phyloP scores from a whole-genome alignment of 306 rosid species.

The Gleditsia sinensis region DNA sequence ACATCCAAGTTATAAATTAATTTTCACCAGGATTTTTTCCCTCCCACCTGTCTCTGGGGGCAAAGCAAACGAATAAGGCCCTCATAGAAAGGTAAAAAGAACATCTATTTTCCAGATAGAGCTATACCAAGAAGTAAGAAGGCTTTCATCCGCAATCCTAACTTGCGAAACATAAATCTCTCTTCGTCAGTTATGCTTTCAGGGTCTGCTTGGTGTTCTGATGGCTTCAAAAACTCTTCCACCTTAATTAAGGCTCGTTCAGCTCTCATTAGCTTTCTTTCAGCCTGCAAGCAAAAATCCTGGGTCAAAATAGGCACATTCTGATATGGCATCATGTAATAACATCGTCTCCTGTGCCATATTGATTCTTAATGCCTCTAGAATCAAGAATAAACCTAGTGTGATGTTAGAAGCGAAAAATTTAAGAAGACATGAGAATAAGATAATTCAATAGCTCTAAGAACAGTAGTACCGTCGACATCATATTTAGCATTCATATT shows the following conservation, averaged over 20 bases:
- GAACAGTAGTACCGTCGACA: not conserved
- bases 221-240: constrained; percentile 71
- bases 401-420: not conserved
- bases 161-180: constrained; percentile 98
- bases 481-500: constrained; percentile 5
- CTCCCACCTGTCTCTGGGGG: not conserved
- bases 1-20: constrained; percentile 7
- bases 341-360: not conserved
- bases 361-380: not conserved
- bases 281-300: constrained; percentile 55
- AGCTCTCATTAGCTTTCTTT: constrained; percentile 72
- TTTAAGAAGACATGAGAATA: constrained; percentile 8
- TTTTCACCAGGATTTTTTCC: constrained; percentile 21
- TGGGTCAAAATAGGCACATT: constrained; percentile 36
- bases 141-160: constrained; percentile 97
- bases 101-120: not conserved
- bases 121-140: constrained; percentile 88
- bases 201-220: constrained; percentile 70
- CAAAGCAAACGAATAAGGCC: constrained; percentile 31
- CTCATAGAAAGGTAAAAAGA: not conserved
- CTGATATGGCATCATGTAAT: not conserved
- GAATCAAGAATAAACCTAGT: not conserved
- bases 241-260: constrained; percentile 80
- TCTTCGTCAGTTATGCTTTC: constrained; percentile 93
- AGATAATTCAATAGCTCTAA: not conserved